Evolutionary conservation across 768 basidiomycete species (phyloP).

Genomic region (Russula ochroleuca): DNA sequence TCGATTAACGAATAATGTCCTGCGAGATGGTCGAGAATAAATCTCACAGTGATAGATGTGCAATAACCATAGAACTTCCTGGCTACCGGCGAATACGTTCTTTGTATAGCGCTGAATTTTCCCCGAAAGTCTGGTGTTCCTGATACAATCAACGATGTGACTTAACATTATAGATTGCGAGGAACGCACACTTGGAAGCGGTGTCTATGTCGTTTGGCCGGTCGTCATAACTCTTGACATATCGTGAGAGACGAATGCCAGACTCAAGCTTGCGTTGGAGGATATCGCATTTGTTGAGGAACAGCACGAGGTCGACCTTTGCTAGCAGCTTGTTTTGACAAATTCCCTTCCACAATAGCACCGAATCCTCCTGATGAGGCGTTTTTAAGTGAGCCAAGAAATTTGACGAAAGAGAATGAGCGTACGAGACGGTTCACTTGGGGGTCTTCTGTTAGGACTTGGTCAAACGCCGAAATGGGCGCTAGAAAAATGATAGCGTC

Average conservation of each 20-base stretch:
- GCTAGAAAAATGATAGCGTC: constrained; percentile 55
- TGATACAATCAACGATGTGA: not conserved
- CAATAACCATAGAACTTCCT: constrained; percentile 76
- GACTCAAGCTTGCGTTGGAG: constrained; percentile 59
- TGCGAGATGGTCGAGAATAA: not conserved
- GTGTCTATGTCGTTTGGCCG: constrained; percentile 65
- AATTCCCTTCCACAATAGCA: constrained; percentile 69
- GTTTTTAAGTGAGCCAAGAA: not conserved
- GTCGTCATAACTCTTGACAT: constrained; percentile 67
- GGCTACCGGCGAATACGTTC: constrained; percentile 69
- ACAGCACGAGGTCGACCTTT: constrained; percentile 69
- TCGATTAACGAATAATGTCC: constrained; percentile 1
- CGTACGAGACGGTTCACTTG: constrained; percentile 49
- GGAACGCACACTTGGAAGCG: constrained; percentile 56
- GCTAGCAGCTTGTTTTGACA: constrained; percentile 68
- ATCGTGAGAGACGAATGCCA: constrained; percentile 60
- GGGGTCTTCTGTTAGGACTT: constrained; percentile 49
- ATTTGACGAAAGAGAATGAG: constrained; percentile 1
- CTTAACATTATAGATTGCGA: not conserved
- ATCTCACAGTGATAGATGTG: constrained; percentile 64
- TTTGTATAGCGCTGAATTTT: constrained; percentile 71
- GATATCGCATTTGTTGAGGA: constrained; percentile 81
- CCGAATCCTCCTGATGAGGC: constrained; percentile 60
- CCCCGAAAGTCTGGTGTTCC: constrained; percentile 51
- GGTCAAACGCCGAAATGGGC: constrained; percentile 57